Percentiles rank a stretch among this genome's conserved stretches.
Evolutionary conservation across 345 rosid genomes (phyloP).

Genomic region (Euclidium syriacum): DNA sequence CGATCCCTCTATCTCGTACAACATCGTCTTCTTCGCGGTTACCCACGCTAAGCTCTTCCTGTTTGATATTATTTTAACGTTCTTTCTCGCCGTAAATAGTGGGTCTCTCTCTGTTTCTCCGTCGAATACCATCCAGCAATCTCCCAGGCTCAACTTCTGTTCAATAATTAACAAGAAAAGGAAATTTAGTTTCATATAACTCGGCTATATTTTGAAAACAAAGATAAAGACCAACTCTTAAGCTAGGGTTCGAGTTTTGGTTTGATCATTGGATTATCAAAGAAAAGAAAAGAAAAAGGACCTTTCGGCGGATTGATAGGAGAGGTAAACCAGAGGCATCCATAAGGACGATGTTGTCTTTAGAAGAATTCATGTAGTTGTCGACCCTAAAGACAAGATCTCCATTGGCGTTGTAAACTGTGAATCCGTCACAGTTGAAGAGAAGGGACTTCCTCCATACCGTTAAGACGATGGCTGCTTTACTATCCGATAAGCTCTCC

Average conservation of each 20-base stretch:
- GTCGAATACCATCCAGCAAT: conserved; percentile 76
- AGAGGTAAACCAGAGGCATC: conserved; percentile 83
- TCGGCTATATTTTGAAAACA: background rate
- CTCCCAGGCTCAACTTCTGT: conserved; percentile 69
- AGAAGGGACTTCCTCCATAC: conserved; percentile 95
- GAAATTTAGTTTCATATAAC: background rate
- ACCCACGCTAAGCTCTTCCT: conserved; percentile 56
- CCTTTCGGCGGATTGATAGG: conserved; percentile 95
- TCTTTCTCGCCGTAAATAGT: conserved; percentile 48
- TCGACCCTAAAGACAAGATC: conserved; percentile 80
- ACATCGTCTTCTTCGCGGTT: conserved; percentile 13
- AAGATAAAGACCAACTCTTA: too few species aligned
- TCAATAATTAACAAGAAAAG: background rate
- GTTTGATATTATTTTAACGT: conserved; percentile 38
- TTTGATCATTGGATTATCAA: background rate
- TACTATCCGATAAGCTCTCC: conserved; percentile 2
- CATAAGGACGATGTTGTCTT: conserved; percentile 78
- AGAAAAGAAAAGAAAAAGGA: conserved; percentile 1
- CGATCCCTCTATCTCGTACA: conserved; percentile 80
- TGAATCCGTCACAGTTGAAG: conserved; percentile 92
- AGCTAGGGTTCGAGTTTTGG: too few species aligned
- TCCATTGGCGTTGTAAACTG: conserved; percentile 72
- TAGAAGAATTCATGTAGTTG: conserved; percentile 56
- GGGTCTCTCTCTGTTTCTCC: conserved; percentile 66
- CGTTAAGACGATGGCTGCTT: conserved; percentile 42